Evolutionary conservation across 352 stramenopile genomes (phyloP).

Genomic region (Plasmopara viticola): DNA sequence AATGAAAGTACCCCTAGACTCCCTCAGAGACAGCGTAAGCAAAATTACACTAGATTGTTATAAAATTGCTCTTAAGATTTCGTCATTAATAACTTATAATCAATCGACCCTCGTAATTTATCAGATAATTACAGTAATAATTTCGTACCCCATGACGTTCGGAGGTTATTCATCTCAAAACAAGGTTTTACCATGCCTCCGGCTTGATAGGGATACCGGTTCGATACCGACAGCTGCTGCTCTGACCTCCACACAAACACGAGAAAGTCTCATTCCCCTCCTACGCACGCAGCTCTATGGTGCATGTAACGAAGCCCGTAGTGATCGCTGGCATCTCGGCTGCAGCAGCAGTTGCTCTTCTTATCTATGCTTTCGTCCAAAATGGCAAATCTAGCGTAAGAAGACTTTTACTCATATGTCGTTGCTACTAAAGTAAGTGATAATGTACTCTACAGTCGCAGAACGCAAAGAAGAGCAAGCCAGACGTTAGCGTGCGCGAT

Average conservation of each 20-base stretch:
- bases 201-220: no score
- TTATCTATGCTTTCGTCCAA: constrained; percentile 28
- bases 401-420: constrained; percentile 2
- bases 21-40: no score
- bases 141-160: no score
- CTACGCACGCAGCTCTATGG: constrained; percentile 32
- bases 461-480: constrained; percentile 50
- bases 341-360: constrained; percentile 44
- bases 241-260: constrained; percentile 14
- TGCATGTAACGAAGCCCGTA: constrained; percentile 75
- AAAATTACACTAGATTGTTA: no score
- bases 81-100: no score
- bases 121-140: no score
- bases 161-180: no score
- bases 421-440: constrained; percentile 2
- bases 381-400: constrained; percentile 36
- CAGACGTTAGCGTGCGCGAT: constrained; percentile 55
- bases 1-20: no score
- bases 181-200: no score
- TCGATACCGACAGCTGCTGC: constrained; percentile 6
- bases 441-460: constrained; percentile 8
- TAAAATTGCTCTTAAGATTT: no score
- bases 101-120: no score
- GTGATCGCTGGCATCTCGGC: constrained; percentile 67
- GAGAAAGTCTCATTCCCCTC: constrained; percentile 3